Conservation (phyloP, 257 asterid species). For the Nicotiana tomentosiformis region DNA sequence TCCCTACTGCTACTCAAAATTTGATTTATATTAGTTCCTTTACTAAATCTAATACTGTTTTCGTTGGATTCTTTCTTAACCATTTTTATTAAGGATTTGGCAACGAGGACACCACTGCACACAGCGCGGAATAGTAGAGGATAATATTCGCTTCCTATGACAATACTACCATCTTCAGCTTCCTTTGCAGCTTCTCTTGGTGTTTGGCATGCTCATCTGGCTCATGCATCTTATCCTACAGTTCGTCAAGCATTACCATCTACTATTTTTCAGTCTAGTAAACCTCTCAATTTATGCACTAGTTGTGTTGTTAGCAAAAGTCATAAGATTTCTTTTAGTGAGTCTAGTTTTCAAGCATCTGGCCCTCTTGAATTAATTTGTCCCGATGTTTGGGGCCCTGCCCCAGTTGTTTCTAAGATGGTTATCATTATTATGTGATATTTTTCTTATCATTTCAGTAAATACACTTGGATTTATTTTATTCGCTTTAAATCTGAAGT, state of each 20-base stretch:
- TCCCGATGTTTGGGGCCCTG: neutral
- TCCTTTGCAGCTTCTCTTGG: neutral
- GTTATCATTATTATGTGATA: neutral
- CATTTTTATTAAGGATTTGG: neutral
- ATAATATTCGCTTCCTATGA: neutral
- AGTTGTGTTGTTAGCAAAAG: neutral
- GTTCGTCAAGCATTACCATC: neutral
- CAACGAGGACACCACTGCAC: neutral
- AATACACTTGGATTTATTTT: too few species aligned
- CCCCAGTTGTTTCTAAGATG: neutral
- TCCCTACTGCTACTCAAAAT: neutral
- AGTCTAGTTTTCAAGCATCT: neutral
- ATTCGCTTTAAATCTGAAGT: neutral
- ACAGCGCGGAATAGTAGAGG: neutral
- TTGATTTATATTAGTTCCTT: too few species aligned
- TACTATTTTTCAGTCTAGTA: neutral
- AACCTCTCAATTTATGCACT: neutral
- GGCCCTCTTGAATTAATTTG: neutral
- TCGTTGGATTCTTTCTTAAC: neutral
- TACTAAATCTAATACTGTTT: neutral
- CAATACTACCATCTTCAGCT: neutral
- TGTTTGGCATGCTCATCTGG: neutral
- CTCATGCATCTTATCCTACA: neutral
- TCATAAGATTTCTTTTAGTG: neutral
- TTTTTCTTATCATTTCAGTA: neutral